Conservation (phyloP, 129 eudicot genomes). For the Saposhnikovia divaricata region DNA sequence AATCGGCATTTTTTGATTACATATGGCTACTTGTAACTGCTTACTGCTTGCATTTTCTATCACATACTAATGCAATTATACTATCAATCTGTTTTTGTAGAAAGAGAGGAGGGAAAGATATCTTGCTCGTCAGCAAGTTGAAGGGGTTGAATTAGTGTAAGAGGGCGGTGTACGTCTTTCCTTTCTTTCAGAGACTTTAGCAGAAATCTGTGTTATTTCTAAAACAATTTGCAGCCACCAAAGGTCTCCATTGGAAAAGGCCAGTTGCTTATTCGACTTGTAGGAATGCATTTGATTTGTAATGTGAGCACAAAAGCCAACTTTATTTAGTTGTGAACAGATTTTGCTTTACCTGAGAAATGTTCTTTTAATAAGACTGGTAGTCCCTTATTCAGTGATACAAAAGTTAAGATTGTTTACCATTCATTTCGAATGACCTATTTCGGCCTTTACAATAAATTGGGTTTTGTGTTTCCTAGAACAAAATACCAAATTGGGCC, state of each 20-base stretch:
- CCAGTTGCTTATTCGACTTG: not conserved
- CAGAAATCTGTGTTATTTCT: not conserved
- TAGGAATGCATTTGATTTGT: not conserved
- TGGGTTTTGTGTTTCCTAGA: too few relatives aligned
- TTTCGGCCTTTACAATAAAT: too few relatives aligned
- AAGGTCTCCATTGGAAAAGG: not conserved
- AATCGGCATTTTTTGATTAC: not conserved
- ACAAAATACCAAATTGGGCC: too few relatives aligned
- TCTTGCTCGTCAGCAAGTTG: conserved; percentile 82
- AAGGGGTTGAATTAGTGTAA: conserved; percentile 68
- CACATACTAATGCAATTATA: not conserved
- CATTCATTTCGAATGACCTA: not conserved
- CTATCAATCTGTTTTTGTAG: conserved; percentile 30
- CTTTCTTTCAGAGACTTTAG: not conserved
- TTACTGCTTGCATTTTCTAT: not conserved
- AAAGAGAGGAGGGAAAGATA: conserved; percentile 95
- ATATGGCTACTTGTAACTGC: not conserved
- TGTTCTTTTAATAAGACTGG: not conserved
- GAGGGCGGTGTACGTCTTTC: not conserved
- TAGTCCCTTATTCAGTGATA: not conserved
- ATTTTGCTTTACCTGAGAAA: not conserved
- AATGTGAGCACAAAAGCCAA: not conserved
- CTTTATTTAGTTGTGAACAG: not conserved
- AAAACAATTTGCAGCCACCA: not conserved
- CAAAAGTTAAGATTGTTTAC: not conserved